phyloP scores from a whole-genome alignment of 805 yeast species.

The Yarrowia divulgata region DNA sequence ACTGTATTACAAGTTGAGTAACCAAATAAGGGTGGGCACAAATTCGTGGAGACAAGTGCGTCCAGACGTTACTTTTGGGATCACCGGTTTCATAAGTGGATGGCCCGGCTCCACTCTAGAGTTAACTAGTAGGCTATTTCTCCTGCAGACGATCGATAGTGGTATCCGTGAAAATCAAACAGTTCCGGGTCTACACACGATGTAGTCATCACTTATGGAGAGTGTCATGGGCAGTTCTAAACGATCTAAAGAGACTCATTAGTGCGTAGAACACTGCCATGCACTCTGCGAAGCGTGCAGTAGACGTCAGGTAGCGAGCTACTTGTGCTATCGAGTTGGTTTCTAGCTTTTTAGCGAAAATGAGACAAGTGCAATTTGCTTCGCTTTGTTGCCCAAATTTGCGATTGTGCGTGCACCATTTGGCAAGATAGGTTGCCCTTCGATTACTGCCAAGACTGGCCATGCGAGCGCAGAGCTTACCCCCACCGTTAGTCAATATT shows the following conservation, averaged over 20 bases:
- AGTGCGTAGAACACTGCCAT: not conserved
- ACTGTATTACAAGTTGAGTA: too few species aligned
- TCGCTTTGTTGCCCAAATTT: not conserved
- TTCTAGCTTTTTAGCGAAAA: not conserved
- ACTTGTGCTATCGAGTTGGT: not conserved
- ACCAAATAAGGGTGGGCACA: constrained; percentile 6
- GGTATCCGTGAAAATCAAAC: too few species aligned
- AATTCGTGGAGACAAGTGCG: constrained; percentile 32
- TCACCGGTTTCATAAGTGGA: constrained; percentile 5
- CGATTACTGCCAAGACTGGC: not conserved
- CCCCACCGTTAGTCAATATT: constrained; percentile 13
- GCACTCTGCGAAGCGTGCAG: constrained; percentile 28
- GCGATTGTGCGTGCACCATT: not conserved
- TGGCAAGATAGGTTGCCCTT: not conserved
- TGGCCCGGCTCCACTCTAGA: not conserved
- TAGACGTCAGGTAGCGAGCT: not conserved
- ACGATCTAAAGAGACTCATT: constrained; percentile 11
- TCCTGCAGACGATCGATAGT: not conserved
- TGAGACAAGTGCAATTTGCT: constrained; percentile 3
- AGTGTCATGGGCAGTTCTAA: too few species aligned
- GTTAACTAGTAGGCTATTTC: constrained; percentile 3
- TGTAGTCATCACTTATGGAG: too few species aligned
- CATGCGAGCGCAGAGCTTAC: not conserved
- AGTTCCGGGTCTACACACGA: too few species aligned
- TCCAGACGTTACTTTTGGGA: constrained; percentile 8